phyloP scores from a whole-genome alignment of 2,329 filamentous ascomycete species.

The Exophiala lecanii-corni region DNA sequence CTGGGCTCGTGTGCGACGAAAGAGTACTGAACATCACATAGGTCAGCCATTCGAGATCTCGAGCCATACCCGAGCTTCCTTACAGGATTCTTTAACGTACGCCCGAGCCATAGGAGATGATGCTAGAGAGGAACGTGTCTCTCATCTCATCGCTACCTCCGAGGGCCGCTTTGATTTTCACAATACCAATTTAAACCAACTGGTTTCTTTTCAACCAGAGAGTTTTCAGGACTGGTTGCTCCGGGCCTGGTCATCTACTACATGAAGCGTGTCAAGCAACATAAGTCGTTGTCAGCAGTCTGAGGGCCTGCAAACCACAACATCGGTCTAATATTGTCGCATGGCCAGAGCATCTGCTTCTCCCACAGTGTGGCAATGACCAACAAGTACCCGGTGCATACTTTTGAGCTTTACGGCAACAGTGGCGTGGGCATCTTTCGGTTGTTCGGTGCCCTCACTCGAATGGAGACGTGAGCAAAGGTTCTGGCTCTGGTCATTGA shows the following conservation, averaged over 20 bases:
- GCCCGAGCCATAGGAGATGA: slow-evolving; percentile 33
- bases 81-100: slow-evolving; percentile 27
- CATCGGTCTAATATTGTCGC: too few species aligned
- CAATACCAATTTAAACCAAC: slow-evolving; percentile 56
- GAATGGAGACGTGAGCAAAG: too few species aligned
- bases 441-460: too few species aligned
- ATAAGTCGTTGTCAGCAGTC: too few species aligned
- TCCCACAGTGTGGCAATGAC: too few species aligned
- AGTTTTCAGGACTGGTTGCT: slow-evolving; percentile 54
- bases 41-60: slow-evolving; percentile 28
- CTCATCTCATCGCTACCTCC: slow-evolving; percentile 62
- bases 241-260: slow-evolving; percentile 38
- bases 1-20: slow-evolving; percentile 2
- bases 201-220: slow-evolving; percentile 45
- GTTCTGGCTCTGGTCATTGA: too few species aligned
- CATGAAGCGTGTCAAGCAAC: too few species aligned
- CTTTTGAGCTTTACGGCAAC: too few species aligned
- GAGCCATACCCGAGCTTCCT: slow-evolving; percentile 25
- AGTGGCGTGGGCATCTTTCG: too few species aligned
- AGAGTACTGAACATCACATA: slow-evolving; percentile 8
- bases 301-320: too few species aligned
- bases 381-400: too few species aligned
- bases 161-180: slow-evolving; percentile 64
- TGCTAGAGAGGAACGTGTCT: slow-evolving; percentile 41
- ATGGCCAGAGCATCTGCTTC: too few species aligned